A percentile compares a stretch with the other conserved stretches of the same genome.
These are phyloP conservation scores for Murraya paniculata DNA, from an alignment of 345 rosid genomes.

Conservation along the genomic window DNA sequence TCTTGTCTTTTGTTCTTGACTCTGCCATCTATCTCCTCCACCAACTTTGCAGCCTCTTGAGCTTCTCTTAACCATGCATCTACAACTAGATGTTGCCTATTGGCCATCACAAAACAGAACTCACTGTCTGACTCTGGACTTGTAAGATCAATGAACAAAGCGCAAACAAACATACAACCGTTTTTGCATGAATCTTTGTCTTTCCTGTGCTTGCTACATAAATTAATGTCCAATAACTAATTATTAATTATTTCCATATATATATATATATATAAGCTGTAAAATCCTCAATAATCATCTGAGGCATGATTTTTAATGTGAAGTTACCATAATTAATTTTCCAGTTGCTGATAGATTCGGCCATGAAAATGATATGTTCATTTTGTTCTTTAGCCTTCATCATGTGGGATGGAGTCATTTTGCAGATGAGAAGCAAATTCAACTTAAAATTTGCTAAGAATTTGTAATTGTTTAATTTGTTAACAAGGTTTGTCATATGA, in stretches of 20 bases:
- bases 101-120: slow-evolving; percentile 6
- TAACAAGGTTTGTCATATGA: no score
- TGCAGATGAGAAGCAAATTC: background rate
- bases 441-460: background rate
- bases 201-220: background rate
- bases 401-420: background rate
- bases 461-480: background rate
- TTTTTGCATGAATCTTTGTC: background rate
- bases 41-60: slow-evolving; percentile 34
- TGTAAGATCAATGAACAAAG: background rate
- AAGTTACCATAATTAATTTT: background rate
- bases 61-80: slow-evolving; percentile 65
- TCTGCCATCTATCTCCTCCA: slow-evolving; percentile 41
- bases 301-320: background rate
- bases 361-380: background rate
- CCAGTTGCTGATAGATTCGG: background rate
- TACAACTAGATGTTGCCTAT: slow-evolving; percentile 7
- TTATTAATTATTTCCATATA: background rate
- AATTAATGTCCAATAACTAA: background rate
- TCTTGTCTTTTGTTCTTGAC: slow-evolving; percentile 21
- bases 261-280: background rate
- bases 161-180: background rate
- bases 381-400: background rate
- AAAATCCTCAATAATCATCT: background rate
- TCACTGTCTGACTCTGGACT: background rate